Evolutionary conservation across 73 alveolate species (phyloP).

Genomic region (Paramecium octaurelia): DNA sequence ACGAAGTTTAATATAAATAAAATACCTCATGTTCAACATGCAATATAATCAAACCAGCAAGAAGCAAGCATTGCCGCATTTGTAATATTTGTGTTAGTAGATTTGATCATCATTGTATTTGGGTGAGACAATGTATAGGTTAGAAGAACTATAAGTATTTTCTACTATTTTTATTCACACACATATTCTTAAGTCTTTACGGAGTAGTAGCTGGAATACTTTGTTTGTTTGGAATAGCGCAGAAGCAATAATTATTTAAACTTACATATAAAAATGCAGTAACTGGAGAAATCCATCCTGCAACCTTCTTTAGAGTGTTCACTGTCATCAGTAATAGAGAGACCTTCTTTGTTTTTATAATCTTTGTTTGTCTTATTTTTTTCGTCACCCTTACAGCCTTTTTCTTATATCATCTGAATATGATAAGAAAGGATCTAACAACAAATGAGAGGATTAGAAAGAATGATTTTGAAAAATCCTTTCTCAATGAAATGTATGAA

Average conservation of each 20-base stretch:
- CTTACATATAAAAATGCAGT: constrained; percentile 36
- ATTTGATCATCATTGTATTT: constrained; percentile 90
- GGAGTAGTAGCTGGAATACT: constrained; percentile 48
- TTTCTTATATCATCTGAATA: constrained; percentile 49
- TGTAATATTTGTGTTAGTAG: constrained; percentile 84
- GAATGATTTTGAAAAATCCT: constrained; percentile 35
- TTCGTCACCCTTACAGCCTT: constrained; percentile 10
- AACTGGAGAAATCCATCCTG: constrained; percentile 23
- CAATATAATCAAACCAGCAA: constrained; percentile 62
- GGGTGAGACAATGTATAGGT: constrained; percentile 68
- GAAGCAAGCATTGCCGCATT: constrained; percentile 82
- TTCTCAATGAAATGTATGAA: neutral
- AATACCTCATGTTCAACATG: constrained; percentile 35
- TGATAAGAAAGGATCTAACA: constrained; percentile 51
- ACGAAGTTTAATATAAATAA: constrained; percentile 44
- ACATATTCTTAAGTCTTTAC: constrained; percentile 33
- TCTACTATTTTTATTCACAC: constrained; percentile 24
- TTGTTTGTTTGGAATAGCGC: constrained; percentile 39
- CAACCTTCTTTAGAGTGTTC: neutral
- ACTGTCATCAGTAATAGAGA: neutral
- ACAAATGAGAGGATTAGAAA: constrained; percentile 59
- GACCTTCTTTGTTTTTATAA: constrained; percentile 29
- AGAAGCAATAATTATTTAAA: neutral
- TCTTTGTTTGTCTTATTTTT: constrained; percentile 41
- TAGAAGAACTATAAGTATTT: constrained; percentile 55